phyloP scores from a whole-genome alignment of 31 red algal species.

The Asparagopsis taxiformis region DNA sequence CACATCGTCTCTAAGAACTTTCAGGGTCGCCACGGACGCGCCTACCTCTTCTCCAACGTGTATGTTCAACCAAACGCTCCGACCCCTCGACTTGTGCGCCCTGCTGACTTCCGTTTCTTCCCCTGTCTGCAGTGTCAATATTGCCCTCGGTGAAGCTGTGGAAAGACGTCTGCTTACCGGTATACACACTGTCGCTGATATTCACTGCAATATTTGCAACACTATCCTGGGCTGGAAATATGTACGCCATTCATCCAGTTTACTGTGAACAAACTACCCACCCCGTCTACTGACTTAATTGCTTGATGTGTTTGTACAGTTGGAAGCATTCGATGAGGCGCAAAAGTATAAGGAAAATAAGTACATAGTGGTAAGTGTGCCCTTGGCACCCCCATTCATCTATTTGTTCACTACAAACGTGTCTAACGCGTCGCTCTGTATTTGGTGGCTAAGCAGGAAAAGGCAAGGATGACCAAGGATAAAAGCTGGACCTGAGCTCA shows the following conservation, averaged over 20 bases:
- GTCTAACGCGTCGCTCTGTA: not conserved
- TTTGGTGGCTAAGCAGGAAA: conserved; percentile 6
- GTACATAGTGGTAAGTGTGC: conserved; percentile 81
- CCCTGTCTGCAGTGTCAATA: conserved; percentile 61
- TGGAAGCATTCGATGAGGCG: conserved; percentile 78
- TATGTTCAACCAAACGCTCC: too few relatives aligned
- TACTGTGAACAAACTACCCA: not conserved
- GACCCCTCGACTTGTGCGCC: too few relatives aligned
- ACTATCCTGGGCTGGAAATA: conserved; percentile 92
- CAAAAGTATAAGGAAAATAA: conserved; percentile 98
- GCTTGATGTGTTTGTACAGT: conserved; percentile 14
- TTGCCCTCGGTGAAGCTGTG: conserved; percentile 77
- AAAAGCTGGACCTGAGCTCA: conserved; percentile 23
- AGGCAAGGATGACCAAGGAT: conserved; percentile 43
- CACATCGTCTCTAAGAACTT: conserved; percentile 90
- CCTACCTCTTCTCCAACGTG: conserved; percentile 91
- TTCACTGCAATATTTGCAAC: conserved; percentile 88
- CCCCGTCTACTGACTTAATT: not conserved
- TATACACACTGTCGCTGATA: conserved; percentile 86
- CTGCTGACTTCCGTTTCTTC: not conserved
- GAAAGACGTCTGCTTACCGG: conserved; percentile 82
- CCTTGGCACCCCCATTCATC: not conserved
- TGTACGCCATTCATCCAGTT: conserved; percentile 34
- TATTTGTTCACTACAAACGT: not conserved
- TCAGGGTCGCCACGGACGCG: conserved; percentile 84